A percentile compares a stretch with the other conserved stretches of the same genome.
Evolutionary conservation across 176 grass and related monocot species (phyloP).

Genomic region (Bothriochloa decipiens): DNA sequence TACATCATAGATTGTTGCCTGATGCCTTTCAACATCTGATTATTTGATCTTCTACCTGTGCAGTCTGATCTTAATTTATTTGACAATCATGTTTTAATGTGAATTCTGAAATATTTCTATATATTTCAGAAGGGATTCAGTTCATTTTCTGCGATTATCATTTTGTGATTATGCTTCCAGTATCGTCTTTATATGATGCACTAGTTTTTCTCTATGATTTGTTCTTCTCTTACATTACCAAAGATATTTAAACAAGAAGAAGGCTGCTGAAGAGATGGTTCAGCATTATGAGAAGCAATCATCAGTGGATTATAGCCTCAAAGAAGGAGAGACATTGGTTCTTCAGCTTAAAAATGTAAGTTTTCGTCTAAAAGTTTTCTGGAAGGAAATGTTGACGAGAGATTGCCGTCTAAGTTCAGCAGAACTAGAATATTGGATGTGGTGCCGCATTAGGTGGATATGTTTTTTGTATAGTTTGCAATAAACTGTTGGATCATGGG

Average conservation of each 20-base stretch:
- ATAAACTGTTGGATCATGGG: not conserved
- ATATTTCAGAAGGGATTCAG: slow-evolving; percentile 12
- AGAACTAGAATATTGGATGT: not conserved
- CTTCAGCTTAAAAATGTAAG: slow-evolving; percentile 96
- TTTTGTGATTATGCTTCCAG: not conserved
- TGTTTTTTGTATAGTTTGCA: not conserved
- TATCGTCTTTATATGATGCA: slow-evolving; percentile 17
- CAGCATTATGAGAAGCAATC: slow-evolving; percentile 88
- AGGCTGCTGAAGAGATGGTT: slow-evolving; percentile 97
- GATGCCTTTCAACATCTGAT: not conserved
- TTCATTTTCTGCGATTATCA: not conserved
- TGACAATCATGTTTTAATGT: not conserved
- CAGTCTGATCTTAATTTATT: slow-evolving; percentile 16
- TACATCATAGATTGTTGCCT: not conserved
- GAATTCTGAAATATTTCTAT: not conserved
- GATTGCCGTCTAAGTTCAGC: not conserved
- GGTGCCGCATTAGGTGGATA: not conserved
- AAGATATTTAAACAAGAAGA: slow-evolving; percentile 99
- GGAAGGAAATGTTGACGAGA: slow-evolving; percentile 9
- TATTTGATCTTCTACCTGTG: not conserved
- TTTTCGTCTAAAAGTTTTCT: slow-evolving; percentile 7
- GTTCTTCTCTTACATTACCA: slow-evolving; percentile 55
- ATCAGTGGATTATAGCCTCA: slow-evolving; percentile 95
- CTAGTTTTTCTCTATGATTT: slow-evolving; percentile 17
- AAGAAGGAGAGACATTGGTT: slow-evolving; percentile 99